Evolutionary conservation across 768 basidiomycete species (phyloP), one percentile per base, ranked within the genome.

Genomic region (Russula dissimulans): DNA sequence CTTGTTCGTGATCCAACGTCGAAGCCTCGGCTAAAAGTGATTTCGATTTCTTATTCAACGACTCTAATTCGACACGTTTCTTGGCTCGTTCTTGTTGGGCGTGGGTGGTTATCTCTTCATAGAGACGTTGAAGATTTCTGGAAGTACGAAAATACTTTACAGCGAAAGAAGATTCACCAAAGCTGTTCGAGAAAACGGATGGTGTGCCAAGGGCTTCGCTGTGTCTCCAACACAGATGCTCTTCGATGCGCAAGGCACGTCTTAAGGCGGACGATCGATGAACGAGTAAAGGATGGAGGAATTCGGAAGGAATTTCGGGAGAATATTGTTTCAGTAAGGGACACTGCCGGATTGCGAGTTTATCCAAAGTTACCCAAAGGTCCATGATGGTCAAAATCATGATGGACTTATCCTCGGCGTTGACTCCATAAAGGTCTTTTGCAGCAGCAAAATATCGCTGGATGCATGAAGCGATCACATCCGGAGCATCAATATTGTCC

Each of bases 311-410:
- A 0, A 82, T 67, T 60, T 78, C 79, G 0, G 81, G 79, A 11
- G 78, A 76, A 56, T 79, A 82, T 5, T 75, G 67, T 0, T 44
- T 45, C 5, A 82, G 67, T 11, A 81, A 69, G 3, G 80, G 76
- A 41, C 69, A 67, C 26, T 71, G 67, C 17, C 39, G 43, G 18
- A 75, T 66, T 3, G 67, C 71, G 14, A 76, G 36, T 29, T 62
- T 71, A 62, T 82, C 80, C 5, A 81, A 68, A 0, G 74, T 76
- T 1, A 77, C 69, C 81, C 81, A 82, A 17, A 82, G 70, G 36
- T 79, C 75, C 26, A 81, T 65, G 36, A 76, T 59, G 5, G 76
- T 76, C 50, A 82, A 66, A 44, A 81, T 61, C 73, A 82, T 77
- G 2, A 75, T 55, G 11, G 72, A 73, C 4, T 65, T 47, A n/a